Evolutionary conservation across 2,329 filamentous ascomycete species (phyloP).

Genomic region (Penicillium crustosum): DNA sequence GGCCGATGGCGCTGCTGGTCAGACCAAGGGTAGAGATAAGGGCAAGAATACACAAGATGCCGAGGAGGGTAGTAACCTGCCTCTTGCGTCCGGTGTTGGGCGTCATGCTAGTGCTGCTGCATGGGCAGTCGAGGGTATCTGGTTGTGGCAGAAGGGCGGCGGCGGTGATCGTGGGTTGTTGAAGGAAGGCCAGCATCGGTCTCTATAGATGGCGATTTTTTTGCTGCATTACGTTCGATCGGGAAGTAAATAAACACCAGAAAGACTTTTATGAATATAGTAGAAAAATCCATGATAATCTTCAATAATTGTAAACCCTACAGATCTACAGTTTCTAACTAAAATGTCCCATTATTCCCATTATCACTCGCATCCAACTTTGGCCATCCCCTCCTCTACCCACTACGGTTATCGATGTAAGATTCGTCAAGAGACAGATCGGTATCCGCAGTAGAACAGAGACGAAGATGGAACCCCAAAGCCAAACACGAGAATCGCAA

Average conservation of each 20-base stretch:
- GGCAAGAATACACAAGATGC: constrained; percentile 1
- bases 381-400: constrained; percentile 8
- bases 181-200: constrained; percentile 35
- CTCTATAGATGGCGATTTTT: constrained; percentile 16
- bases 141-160: constrained; percentile 77
- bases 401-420: constrained; percentile 17
- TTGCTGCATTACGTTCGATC: neutral
- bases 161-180: constrained; percentile 46
- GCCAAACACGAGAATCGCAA: constrained; percentile 15
- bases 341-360: constrained; percentile 23
- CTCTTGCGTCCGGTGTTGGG: constrained; percentile 33
- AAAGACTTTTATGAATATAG: neutral
- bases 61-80: neutral
- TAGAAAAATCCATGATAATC: neutral
- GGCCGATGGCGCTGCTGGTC: constrained; percentile 61
- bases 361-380: constrained; percentile 8
- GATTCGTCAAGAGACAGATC: constrained; percentile 24
- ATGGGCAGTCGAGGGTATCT: constrained; percentile 85
- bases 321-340: neutral
- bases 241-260: neutral
- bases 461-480: constrained; percentile 12
- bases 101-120: constrained; percentile 76
- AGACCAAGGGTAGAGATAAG: constrained; percentile 11
- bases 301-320: neutral
- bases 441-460: constrained; percentile 14